Evolutionary conservation across 2,329 filamentous ascomycete genomes (phyloP), one percentile per base, ranked within the genome.

Genomic region (Rutstroemia sp.): DNA sequence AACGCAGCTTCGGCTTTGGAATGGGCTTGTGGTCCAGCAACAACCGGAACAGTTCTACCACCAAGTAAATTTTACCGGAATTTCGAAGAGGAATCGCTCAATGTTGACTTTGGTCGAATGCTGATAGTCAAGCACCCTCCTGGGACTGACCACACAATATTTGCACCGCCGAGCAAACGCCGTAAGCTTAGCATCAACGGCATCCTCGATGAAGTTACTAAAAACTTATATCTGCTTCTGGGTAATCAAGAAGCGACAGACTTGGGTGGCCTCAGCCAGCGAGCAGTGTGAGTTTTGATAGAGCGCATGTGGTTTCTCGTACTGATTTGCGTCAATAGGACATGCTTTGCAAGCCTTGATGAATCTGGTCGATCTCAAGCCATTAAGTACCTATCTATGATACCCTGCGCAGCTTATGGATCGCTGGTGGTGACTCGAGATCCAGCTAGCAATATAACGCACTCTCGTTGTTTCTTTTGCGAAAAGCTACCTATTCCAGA

Each of bases 351-450:
- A 12, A 65, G 69, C 14, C 68, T 82, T 4, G 63, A 73, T 16
- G 78, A 83, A 57, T 58, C 70, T 7, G 71, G 76, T 23, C 78
- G 81, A 64, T 81, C 77, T 61, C 73, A 74, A 36, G 70, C 77
- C 8, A 71, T 88, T 42, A 72, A 81, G 39, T 67, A 78, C 10
- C 66, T 90, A 14, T 80, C 83, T 3, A 76, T 75, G 49, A 68
- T 83, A 48, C 73, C 79, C 17, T 88, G 85, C 67, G 78, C 78
- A 16, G 72, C 75, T 14, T 76, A 80, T 56, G 72, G 73, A 34
- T 76, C 73, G 6, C 68, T 84, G 48, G 61, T 17, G 5, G 55
- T 60, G 25, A 61, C 46, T 39, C 60, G 65, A 57, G 65, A 67
- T 57, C 47, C 66, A 42, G 59, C 67, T 64, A 59, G 62, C 14